These are phyloP conservation scores for Aspergillus unguis DNA, from an alignment of 2,329 filamentous ascomycete species.

Conservation along the genomic window DNA sequence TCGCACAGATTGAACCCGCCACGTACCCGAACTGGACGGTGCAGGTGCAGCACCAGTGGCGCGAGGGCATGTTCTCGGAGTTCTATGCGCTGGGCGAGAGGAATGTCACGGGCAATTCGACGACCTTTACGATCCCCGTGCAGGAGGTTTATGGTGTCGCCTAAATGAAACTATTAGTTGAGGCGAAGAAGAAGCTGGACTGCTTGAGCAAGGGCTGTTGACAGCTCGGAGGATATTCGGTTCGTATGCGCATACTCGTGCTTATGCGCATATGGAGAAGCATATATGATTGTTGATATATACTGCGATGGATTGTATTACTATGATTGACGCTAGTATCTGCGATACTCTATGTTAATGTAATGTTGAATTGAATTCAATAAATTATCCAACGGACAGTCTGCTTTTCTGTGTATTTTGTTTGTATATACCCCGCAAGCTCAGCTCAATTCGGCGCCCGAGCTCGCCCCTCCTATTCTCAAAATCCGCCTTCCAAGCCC, in stretches of 20 bases:
- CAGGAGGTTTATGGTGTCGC: constrained; percentile 27
- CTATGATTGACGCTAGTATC: background rate
- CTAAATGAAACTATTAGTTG: constrained; percentile 7
- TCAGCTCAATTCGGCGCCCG: no score
- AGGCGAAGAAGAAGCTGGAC: background rate
- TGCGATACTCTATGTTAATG: background rate
- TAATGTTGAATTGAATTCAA: background rate
- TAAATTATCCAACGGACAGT: no score
- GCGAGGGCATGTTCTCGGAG: constrained; percentile 13
- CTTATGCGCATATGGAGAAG: background rate
- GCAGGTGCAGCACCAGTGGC: constrained; percentile 28
- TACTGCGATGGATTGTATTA: background rate
- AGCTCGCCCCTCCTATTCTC: no score
- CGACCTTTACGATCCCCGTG: constrained; percentile 23
- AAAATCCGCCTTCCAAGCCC: no score
- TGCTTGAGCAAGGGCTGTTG: background rate
- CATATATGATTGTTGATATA: background rate
- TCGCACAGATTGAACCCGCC: constrained; percentile 20
- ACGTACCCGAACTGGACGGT: constrained; percentile 26
- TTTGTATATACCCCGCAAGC: no score
- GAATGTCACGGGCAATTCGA: constrained; percentile 23
- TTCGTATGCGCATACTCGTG: background rate
- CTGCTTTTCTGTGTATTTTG: no score
- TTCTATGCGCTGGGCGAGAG: constrained; percentile 19
- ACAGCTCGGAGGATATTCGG: background rate